Evolutionary conservation across 2,329 filamentous ascomycete species (phyloP).

Genomic region (Ilyonectria destructans): DNA sequence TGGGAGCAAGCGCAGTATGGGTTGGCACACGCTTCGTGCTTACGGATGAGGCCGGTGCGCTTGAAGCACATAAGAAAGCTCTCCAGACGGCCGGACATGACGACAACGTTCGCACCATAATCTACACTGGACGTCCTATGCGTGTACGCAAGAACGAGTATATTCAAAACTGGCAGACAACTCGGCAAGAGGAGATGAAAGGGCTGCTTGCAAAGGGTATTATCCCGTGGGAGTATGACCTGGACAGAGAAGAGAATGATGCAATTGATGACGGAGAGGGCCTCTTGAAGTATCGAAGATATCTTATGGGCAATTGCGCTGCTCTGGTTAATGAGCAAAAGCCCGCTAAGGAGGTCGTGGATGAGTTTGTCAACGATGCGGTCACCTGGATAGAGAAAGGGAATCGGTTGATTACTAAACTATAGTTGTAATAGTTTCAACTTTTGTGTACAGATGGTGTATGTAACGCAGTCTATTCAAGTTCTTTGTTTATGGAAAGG

Average conservation of each 20-base stretch:
- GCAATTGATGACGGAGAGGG: slow-evolving; percentile 74
- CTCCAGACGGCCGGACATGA: slow-evolving; percentile 93
- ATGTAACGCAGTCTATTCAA: neutral
- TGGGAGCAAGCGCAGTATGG: slow-evolving; percentile 95
- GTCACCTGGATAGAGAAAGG: slow-evolving; percentile 79
- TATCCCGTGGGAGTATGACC: slow-evolving; percentile 94
- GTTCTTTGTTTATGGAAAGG: neutral
- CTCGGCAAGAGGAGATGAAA: slow-evolving; percentile 92
- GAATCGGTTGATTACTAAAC: slow-evolving; percentile 78
- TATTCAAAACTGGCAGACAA: slow-evolving; percentile 96
- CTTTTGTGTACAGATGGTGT: neutral
- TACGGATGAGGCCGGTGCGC: slow-evolving; percentile 93
- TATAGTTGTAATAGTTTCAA: slow-evolving; percentile 65
- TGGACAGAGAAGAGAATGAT: slow-evolving; percentile 82
- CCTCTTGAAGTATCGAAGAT: slow-evolving; percentile 92
- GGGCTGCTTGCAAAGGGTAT: slow-evolving; percentile 89
- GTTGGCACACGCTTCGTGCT: slow-evolving; percentile 97
- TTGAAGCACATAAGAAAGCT: slow-evolving; percentile 94
- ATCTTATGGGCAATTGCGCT: slow-evolving; percentile 96
- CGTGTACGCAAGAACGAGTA: slow-evolving; percentile 95
- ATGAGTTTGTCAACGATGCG: slow-evolving; percentile 92
- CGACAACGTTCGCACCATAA: slow-evolving; percentile 96
- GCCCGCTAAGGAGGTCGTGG: slow-evolving; percentile 90
- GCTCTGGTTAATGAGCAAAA: slow-evolving; percentile 96
- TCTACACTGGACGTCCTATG: slow-evolving; percentile 97